These are phyloP conservation scores for Crepidotus variabilis DNA, from an alignment of 768 basidiomycete genomes.

Conservation along the genomic window DNA sequence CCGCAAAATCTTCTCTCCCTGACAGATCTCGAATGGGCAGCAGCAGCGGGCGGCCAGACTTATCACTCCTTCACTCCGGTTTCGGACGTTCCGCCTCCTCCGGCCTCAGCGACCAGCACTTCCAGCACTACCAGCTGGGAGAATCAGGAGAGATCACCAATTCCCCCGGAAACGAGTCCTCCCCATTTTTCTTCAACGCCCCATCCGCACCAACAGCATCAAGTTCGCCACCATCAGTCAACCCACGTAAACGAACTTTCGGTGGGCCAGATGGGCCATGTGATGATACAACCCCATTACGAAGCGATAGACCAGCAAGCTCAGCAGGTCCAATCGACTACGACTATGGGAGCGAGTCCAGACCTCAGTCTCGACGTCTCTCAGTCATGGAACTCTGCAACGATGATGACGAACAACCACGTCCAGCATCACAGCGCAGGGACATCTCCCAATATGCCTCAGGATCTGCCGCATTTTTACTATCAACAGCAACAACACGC, in stretches of 20 bases:
- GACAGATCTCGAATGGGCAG: constrained; percentile 50
- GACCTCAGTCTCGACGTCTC: constrained; percentile 77
- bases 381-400: constrained; percentile 89
- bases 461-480: constrained; percentile 36
- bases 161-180: constrained; percentile 40
- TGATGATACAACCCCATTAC: constrained; percentile 19
- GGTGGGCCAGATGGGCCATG: constrained; percentile 50
- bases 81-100: constrained; percentile 32
- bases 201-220: constrained; percentile 30
- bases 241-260: constrained; percentile 63
- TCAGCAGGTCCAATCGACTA: constrained; percentile 31
- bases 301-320: constrained; percentile 2
- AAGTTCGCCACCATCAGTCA: constrained; percentile 23
- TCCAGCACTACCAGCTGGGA: constrained; percentile 10
- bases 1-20: constrained; percentile 44
- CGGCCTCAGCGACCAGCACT: constrained; percentile 10
- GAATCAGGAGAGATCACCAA: constrained; percentile 15
- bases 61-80: constrained; percentile 26
- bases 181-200: constrained; percentile 79
- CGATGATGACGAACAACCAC: constrained; percentile 33
- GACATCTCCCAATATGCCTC: constrained; percentile 14
- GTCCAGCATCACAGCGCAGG: constrained; percentile 5
- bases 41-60: constrained; percentile 26
- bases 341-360: constrained; percentile 70
- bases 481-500: constrained; percentile 18